Evolutionary conservation across 2,329 filamentous ascomycete species (phyloP).

Genomic region (Sporothrix mexicana): DNA sequence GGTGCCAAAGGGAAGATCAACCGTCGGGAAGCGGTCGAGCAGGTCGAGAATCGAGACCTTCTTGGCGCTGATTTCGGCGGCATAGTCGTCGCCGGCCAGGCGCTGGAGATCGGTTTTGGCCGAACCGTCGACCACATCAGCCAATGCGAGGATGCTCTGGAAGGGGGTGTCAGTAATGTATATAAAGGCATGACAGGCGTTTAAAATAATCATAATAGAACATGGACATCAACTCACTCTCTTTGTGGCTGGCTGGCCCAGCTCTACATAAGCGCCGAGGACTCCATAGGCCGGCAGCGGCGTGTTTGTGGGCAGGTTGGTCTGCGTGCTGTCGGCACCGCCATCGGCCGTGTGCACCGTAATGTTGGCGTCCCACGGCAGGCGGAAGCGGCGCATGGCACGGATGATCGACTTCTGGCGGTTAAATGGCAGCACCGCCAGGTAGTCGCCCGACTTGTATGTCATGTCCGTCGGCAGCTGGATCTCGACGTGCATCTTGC

Average conservation of each 20-base stretch:
- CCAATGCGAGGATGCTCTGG: slow-evolving; percentile 49
- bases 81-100: slow-evolving; percentile 44
- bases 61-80: slow-evolving; percentile 41
- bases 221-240: slow-evolving; percentile 48
- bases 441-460: slow-evolving; percentile 76
- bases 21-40: slow-evolving; percentile 60
- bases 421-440: slow-evolving; percentile 75
- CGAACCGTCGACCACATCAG: slow-evolving; percentile 40
- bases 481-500: slow-evolving; percentile 69
- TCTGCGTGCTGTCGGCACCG: slow-evolving; percentile 55
- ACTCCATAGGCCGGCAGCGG: slow-evolving; percentile 67
- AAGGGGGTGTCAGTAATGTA: background rate
- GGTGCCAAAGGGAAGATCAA: slow-evolving; percentile 62
- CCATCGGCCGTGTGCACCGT: slow-evolving; percentile 60
- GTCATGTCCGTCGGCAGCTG: slow-evolving; percentile 68
- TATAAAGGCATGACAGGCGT: background rate
- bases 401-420: slow-evolving; percentile 65
- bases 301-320: slow-evolving; percentile 56
- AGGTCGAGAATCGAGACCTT: slow-evolving; percentile 62
- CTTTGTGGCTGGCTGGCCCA: slow-evolving; percentile 64
- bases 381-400: slow-evolving; percentile 66
- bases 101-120: slow-evolving; percentile 51
- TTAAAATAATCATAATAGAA: background rate
- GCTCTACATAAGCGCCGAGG: slow-evolving; percentile 72
- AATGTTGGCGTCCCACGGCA: slow-evolving; percentile 71